These are phyloP conservation scores for Fusarium neocosmosporiellum DNA, from an alignment of 2,329 filamentous ascomycete species.

Conservation along the genomic window DNA sequence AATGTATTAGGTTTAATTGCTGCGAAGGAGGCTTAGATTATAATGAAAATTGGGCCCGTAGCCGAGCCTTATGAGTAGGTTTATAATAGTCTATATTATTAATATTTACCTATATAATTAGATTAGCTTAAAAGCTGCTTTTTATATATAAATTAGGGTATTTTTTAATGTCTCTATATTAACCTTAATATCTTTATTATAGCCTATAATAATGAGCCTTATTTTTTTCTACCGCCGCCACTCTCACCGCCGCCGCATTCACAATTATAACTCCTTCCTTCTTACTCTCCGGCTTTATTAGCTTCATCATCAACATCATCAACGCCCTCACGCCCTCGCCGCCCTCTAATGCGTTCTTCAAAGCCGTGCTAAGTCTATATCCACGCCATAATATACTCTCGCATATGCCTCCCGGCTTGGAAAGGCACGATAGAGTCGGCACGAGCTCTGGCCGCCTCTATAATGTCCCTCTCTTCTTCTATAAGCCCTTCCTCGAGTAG, in stretches of 20 bases:
- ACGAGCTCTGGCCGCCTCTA: not conserved
- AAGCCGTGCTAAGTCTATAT: not conserved
- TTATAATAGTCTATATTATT: not conserved
- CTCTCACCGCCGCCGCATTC: too few relatives aligned
- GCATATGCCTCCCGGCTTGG: not conserved
- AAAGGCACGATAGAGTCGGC: not conserved
- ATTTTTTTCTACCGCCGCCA: too few relatives aligned
- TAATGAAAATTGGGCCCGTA: not conserved
- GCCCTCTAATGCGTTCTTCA: not conserved
- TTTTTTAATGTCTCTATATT: not conserved
- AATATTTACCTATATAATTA: not conserved
- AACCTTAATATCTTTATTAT: not conserved
- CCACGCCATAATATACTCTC: not conserved
- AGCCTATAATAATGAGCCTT: not conserved
- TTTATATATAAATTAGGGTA: not conserved
- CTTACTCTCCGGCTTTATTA: not conserved
- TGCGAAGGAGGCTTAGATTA: not conserved
- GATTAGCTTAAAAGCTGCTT: not conserved
- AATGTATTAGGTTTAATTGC: not conserved
- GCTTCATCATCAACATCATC: not conserved
- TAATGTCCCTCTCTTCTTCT: not conserved
- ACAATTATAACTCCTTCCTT: not conserved
- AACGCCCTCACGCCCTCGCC: not conserved
- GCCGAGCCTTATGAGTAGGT: not conserved
- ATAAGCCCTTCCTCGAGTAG: not conserved